Evolutionary conservation across 2,329 filamentous ascomycete species (phyloP), one percentile per base, ranked within the genome.

Genomic region (Passalora sequoiae): DNA sequence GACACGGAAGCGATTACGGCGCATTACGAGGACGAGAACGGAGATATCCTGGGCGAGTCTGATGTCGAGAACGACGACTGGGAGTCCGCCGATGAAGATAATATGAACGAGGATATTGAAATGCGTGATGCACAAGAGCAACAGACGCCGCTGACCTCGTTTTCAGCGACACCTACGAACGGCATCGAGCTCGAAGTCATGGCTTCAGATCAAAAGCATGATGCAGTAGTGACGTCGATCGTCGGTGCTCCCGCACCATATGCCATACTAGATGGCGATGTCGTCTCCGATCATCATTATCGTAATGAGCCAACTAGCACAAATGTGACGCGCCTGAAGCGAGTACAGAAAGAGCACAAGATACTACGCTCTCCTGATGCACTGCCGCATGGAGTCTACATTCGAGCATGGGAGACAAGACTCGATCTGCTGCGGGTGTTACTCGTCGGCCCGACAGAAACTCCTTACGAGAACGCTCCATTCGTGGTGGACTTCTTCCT

Each of bases 401-500:
- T 80, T 2, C 70, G 78, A 24, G 73, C 74, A 1, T 82, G 76
- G 73, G 77, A 80, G 47, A 71, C 70, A 2, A 68, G 76, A 16
- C 69, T 80, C 31, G 76, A 81, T 55, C 67, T 81, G 6, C 58
- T 81, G 7, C 73, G 78, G 8, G 73, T 77, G 12, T 61, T 81
- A 3, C 74, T 81, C 41, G 66, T 81, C 35, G 78, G 78, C 0
- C 76, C 78, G 0, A 61, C 67, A 16, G 76, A 77, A 37, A 81
- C 78, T 0, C 78, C 78, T 2, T 82, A 82, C 57, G 76, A 77
- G 50, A 69, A 74, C 51, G 76, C 76, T 0, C 78, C 78, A 0
- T 81, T 80, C 55, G 60, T 81, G n/a, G 69, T 81, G 48, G 78
- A 81, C 59, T 67, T 81, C 41, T 66, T 74, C 47, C 69, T 81